phyloP scores from a whole-genome alignment of 441 rosid species.

The Manihot esculenta region DNA sequence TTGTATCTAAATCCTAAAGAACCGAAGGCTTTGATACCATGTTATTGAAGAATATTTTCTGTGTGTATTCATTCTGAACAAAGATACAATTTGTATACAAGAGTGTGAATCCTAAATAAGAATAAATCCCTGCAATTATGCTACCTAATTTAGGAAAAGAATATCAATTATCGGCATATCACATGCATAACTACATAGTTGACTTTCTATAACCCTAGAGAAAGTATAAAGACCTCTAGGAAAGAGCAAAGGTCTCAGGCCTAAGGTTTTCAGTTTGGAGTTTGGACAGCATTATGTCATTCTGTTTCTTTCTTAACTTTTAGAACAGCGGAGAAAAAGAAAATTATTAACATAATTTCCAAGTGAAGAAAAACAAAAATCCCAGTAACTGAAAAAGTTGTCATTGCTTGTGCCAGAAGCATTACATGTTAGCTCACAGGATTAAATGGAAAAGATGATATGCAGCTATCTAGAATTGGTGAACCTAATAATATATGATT shows the following conservation, averaged over 20 bases:
- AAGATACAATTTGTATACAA: too few species aligned
- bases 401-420: background rate
- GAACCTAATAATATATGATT: background rate
- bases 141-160: too few species aligned
- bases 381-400: background rate
- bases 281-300: background rate
- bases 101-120: too few species aligned
- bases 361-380: background rate
- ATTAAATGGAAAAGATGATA: background rate
- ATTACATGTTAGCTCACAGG: conserved; percentile 6
- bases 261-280: background rate
- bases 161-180: too few species aligned
- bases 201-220: too few species aligned
- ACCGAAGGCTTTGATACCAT: too few species aligned
- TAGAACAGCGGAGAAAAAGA: background rate
- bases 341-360: background rate
- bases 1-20: too few species aligned
- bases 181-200: too few species aligned
- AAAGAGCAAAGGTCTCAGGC: background rate
- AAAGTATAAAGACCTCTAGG: too few species aligned
- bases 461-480: background rate
- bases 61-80: too few species aligned
- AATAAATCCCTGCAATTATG: too few species aligned
- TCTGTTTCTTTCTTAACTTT: background rate
- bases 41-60: too few species aligned